Evolutionary conservation across 345 rosid species (phyloP).

Genomic region (Corchorus olitorius): DNA sequence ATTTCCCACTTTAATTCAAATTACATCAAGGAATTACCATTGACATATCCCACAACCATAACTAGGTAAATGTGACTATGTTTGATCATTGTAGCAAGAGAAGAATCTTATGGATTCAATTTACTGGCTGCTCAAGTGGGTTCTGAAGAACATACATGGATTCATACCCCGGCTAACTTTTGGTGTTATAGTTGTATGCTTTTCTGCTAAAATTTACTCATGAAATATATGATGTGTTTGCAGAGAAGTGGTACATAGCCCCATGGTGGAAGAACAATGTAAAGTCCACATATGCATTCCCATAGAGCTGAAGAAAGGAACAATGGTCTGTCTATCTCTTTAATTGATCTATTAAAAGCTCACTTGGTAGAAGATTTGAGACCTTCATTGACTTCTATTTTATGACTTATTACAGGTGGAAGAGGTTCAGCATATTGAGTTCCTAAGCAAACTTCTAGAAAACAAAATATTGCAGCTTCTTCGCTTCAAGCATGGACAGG

Average conservation of each 20-base stretch:
- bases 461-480: conserved; percentile 80
- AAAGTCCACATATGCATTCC: conserved; percentile 91
- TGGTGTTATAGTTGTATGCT: not conserved
- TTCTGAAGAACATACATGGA: not conserved
- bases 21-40: conserved; percentile 80
- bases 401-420: conserved; percentile 51
- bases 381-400: not conserved
- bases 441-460: conserved; percentile 82
- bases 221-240: conserved; percentile 9
- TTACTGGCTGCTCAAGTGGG: not conserved
- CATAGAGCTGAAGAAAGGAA: conserved; percentile 76
- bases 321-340: conserved; percentile 54
- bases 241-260: conserved; percentile 85
- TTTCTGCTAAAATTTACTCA: not conserved
- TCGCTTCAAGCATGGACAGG: conserved; percentile 93
- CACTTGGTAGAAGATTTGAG: not conserved
- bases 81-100: not conserved
- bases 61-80: conserved; percentile 49
- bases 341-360: not conserved
- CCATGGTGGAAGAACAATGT: conserved; percentile 91
- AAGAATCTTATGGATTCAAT: not conserved
- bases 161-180: not conserved
- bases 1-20: conserved; percentile 60
- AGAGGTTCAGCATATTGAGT: conserved; percentile 72
- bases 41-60: conserved; percentile 62